A percentile compares a stretch with the other conserved stretches of the same genome.
Evolutionary conservation across 177 flowering plant genomes (phyloP).

Genomic region (Telopea speciosissima): DNA sequence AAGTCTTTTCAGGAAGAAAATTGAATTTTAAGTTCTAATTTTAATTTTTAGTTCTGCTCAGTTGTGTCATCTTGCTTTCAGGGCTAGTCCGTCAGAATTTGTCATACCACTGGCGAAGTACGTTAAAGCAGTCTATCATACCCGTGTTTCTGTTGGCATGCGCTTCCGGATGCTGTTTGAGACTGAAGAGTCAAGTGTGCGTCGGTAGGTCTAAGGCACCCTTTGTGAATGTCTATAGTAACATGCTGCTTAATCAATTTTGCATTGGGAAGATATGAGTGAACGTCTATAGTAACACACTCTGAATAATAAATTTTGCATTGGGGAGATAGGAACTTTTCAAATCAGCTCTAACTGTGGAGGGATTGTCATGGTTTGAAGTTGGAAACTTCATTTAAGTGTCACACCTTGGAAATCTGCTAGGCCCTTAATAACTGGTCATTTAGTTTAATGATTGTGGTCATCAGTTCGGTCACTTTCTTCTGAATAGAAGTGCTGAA

Average conservation of each 20-base stretch:
- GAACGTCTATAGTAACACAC: no score
- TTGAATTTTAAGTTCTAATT: not conserved
- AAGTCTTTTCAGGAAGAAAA: not conserved
- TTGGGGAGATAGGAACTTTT: no score
- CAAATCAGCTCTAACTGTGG: not conserved
- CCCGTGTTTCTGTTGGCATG: constrained; percentile 95
- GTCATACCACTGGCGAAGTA: constrained; percentile 80
- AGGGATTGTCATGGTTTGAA: not conserved
- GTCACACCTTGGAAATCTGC: not conserved
- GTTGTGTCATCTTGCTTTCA: constrained; percentile 22
- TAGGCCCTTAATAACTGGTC: no score
- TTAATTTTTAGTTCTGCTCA: not conserved
- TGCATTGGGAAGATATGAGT: no score
- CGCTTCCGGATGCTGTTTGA: constrained; percentile 93
- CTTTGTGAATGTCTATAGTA: no score
- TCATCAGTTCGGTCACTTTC: no score
- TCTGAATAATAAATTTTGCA: no score
- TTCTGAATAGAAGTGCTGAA: no score
- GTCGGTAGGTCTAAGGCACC: constrained; percentile 46
- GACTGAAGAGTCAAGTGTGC: constrained; percentile 91
- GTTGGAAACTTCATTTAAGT: not conserved
- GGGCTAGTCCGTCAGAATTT: constrained; percentile 94
- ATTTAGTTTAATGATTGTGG: no score
- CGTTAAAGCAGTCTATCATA: constrained; percentile 80
- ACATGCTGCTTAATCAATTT: no score